phyloP scores from a whole-genome alignment of 2,329 filamentous ascomycete species.

The Xylaria sp. region DNA sequence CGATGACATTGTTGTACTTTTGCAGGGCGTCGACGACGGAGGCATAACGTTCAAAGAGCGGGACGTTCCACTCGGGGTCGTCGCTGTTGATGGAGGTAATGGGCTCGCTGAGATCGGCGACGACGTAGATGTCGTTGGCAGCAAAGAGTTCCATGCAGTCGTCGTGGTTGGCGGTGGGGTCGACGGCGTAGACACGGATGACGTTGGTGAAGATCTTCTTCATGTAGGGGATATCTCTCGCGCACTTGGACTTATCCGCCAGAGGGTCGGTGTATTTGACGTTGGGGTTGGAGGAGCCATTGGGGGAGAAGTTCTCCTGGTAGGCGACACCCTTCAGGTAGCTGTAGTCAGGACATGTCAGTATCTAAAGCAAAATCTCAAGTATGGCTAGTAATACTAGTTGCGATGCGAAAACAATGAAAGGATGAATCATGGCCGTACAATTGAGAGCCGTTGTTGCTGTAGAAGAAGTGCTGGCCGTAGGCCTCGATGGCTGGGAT shows the following conservation, averaged over 20 bases:
- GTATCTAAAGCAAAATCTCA: conserved; percentile 1
- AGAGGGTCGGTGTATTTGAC: conserved; percentile 81
- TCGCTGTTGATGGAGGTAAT: conserved; percentile 83
- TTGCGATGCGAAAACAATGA: not conserved
- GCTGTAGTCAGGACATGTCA: conserved; percentile 36
- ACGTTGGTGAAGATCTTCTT: conserved; percentile 82
- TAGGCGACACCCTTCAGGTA: conserved; percentile 95
- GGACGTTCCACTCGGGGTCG: conserved; percentile 76
- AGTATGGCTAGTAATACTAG: no score
- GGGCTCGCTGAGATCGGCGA: conserved; percentile 88
- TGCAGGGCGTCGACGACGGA: conserved; percentile 80
- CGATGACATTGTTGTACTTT: conserved; percentile 88
- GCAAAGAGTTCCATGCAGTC: conserved; percentile 84
- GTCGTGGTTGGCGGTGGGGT: conserved; percentile 78
- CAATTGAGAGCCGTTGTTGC: conserved; percentile 72
- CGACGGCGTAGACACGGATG: conserved; percentile 93
- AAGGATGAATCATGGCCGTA: conserved; percentile 39
- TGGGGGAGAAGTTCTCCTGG: conserved; percentile 76
- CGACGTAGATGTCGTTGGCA: conserved; percentile 90
- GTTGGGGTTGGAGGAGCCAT: conserved; percentile 52
- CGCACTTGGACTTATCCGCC: conserved; percentile 71
- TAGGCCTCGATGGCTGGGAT: conserved; percentile 41
- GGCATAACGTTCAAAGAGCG: conserved; percentile 81
- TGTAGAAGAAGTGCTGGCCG: conserved; percentile 46
- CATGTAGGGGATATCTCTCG: conserved; percentile 84